Percentiles rank a stretch among this genome's conserved stretches.
Evolutionary conservation across 192 early-diverging fungal species (phyloP).

Genomic region (Phlyctochytrium bullatum): DNA sequence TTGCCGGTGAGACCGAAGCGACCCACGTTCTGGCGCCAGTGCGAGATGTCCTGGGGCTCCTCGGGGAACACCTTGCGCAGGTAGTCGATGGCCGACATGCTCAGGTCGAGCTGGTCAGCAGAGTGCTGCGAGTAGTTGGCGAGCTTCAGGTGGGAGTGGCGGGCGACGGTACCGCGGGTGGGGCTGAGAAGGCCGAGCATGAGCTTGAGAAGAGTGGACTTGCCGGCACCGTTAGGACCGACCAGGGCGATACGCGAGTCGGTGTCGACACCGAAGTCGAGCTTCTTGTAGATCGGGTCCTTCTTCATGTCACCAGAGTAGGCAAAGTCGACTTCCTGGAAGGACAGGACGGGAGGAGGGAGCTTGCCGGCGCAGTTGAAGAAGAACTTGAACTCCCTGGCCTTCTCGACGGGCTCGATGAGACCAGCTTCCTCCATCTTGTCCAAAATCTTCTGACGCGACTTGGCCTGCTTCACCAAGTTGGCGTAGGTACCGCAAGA

Average conservation of each 20-base stretch:
- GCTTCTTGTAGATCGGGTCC: slow-evolving; percentile 83
- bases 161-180: slow-evolving; percentile 78
- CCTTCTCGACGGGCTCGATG: slow-evolving; percentile 88
- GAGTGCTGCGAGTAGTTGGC: slow-evolving; percentile 98
- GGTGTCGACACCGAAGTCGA: slow-evolving; percentile 95
- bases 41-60: slow-evolving; percentile 74
- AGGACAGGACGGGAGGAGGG: slow-evolving; percentile 92
- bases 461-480: slow-evolving; percentile 97
- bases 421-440: slow-evolving; percentile 99
- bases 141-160: slow-evolving; percentile 91
- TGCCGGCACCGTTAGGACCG: slow-evolving; percentile 83
- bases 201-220: slow-evolving; percentile 96
- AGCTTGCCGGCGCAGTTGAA: slow-evolving; percentile 85
- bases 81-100: slow-evolving; percentile 86
- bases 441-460: slow-evolving; percentile 99
- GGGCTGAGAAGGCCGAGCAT: slow-evolving; percentile 88
- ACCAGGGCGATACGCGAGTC: slow-evolving; percentile 98
- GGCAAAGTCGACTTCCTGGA: slow-evolving; percentile 89
- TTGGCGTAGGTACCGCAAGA: slow-evolving; percentile 99
- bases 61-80: slow-evolving; percentile 82
- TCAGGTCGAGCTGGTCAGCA: slow-evolving; percentile 90
- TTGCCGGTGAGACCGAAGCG: slow-evolving; percentile 90
- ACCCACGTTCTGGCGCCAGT: slow-evolving; percentile 91
- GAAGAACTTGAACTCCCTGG: slow-evolving; percentile 75
- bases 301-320: slow-evolving; percentile 79